Conservation (phyloP, 805 yeast genomes). For the Ascoidea rubescens region DNA sequence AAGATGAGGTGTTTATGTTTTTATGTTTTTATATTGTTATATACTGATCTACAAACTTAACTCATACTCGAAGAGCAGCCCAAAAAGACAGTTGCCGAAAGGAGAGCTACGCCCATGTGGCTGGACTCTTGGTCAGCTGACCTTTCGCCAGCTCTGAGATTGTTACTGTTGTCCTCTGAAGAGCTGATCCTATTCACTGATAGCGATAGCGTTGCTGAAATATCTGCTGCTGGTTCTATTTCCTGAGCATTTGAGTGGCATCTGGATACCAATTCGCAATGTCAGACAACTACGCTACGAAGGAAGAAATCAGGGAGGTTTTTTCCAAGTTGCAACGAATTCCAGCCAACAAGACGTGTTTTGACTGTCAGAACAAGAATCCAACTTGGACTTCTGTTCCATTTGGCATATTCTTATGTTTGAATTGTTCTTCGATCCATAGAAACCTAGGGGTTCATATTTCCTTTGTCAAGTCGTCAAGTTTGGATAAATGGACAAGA, state of each 20-base stretch:
- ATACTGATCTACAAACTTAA: too few species aligned
- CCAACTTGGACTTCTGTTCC: conserved; percentile 99
- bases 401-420: conserved; percentile 82
- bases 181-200: too few species aligned
- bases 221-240: too few species aligned
- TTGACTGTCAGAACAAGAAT: conserved; percentile 86
- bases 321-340: conserved; percentile 48
- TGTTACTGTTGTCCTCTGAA: too few species aligned
- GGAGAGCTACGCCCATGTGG: too few species aligned
- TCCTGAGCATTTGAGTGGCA: too few species aligned
- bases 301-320: conserved; percentile 54
- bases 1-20: not conserved
- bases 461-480: conserved; percentile 85
- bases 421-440: conserved; percentile 92
- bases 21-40: too few species aligned
- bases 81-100: too few species aligned
- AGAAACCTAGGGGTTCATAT: conserved; percentile 94
- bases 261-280: not conserved
- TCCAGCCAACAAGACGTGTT: conserved; percentile 73
- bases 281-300: conserved; percentile 29
- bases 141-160: too few species aligned
- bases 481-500: conserved; percentile 88
- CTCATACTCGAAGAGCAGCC: too few species aligned
- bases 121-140: too few species aligned
- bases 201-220: too few species aligned